These are phyloP conservation scores for Scedosporium aurantiacum DNA, from an alignment of 2,329 filamentous ascomycete species.

Conservation along the genomic window DNA sequence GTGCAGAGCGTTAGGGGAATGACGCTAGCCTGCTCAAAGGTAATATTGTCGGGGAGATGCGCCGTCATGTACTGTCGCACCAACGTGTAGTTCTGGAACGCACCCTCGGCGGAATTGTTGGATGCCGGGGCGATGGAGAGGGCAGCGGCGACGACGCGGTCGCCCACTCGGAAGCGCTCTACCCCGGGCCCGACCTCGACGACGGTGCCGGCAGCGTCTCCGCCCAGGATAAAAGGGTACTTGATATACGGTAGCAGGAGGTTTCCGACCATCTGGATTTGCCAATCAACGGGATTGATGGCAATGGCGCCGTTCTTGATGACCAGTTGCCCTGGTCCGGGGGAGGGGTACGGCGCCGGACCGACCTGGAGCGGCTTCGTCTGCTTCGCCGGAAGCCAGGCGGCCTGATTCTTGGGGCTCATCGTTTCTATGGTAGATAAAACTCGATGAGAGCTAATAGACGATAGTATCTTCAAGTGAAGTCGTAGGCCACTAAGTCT, in stretches of 20 bases:
- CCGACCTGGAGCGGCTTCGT: too few species aligned
- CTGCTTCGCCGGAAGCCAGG: too few species aligned
- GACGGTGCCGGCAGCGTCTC: slow-evolving; percentile 36
- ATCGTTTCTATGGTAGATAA: too few species aligned
- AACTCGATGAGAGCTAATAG: too few species aligned
- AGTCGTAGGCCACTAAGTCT: too few species aligned
- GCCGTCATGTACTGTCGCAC: slow-evolving; percentile 25
- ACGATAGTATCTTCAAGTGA: too few species aligned
- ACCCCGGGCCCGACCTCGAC: slow-evolving; percentile 32
- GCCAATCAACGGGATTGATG: slow-evolving; percentile 25
- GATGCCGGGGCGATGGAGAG: slow-evolving; percentile 24
- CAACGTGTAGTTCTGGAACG: slow-evolving; percentile 32
- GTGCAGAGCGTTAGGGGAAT: too few species aligned
- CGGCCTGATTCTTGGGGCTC: too few species aligned
- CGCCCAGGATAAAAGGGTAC: slow-evolving; percentile 15
- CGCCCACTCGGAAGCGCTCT: slow-evolving; percentile 32
- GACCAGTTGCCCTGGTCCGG: too few species aligned
- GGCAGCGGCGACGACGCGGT: slow-evolving; percentile 26
- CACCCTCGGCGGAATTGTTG: slow-evolving; percentile 22
- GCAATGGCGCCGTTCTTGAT: slow-evolving; percentile 22
- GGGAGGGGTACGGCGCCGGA: too few species aligned
- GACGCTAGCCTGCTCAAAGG: too few species aligned
- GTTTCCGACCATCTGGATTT: slow-evolving; percentile 16
- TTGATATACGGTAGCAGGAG: slow-evolving; percentile 2
- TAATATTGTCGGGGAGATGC: too few species aligned